Conservation (phyloP, 1,284 basidiomycete genomes). For the Albatrellus sp. region DNA sequence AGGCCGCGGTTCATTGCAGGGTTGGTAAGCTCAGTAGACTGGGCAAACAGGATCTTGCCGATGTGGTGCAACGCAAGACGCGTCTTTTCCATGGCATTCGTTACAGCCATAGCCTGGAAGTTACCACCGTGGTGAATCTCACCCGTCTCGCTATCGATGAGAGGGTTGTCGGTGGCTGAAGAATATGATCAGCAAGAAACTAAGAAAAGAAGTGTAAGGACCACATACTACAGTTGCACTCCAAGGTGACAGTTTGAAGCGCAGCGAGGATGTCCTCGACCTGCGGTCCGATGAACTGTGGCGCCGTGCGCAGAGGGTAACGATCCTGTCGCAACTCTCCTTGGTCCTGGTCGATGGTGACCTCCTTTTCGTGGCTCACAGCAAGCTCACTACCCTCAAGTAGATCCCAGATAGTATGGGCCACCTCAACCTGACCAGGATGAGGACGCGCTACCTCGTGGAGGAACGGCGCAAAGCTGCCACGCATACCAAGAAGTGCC, state of each 20-base stretch:
- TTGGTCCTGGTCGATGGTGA: slow-evolving; percentile 55
- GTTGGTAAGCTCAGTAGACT: slow-evolving; percentile 76
- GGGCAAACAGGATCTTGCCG: slow-evolving; percentile 75
- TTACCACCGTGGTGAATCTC: slow-evolving; percentile 75
- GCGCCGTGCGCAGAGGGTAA: slow-evolving; percentile 67
- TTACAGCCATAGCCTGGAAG: slow-evolving; percentile 81
- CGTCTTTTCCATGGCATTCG: slow-evolving; percentile 83
- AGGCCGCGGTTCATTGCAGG: slow-evolving; percentile 75
- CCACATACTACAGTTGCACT: slow-evolving; percentile 76
- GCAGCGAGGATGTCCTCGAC: slow-evolving; percentile 70
- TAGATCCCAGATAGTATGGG: slow-evolving; percentile 55
- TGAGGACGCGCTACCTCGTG: slow-evolving; percentile 73
- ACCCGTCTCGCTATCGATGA: slow-evolving; percentile 56
- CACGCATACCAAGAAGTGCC: slow-evolving; percentile 62
- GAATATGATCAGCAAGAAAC: neutral
- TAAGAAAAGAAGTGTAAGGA: slow-evolving; percentile 7
- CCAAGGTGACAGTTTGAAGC: slow-evolving; percentile 50
- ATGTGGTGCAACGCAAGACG: slow-evolving; percentile 72
- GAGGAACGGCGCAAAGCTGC: slow-evolving; percentile 73
- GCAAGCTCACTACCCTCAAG: slow-evolving; percentile 67
- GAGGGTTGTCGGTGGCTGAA: slow-evolving; percentile 63
- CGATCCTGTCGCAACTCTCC: slow-evolving; percentile 66
- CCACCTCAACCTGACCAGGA: slow-evolving; percentile 74
- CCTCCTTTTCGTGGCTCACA: slow-evolving; percentile 46
- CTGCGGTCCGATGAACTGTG: slow-evolving; percentile 81